Evolutionary conservation across 257 asterid genomes (phyloP), one percentile per base, ranked within the genome.

Genomic region (Solanum corneliomulleri): DNA sequence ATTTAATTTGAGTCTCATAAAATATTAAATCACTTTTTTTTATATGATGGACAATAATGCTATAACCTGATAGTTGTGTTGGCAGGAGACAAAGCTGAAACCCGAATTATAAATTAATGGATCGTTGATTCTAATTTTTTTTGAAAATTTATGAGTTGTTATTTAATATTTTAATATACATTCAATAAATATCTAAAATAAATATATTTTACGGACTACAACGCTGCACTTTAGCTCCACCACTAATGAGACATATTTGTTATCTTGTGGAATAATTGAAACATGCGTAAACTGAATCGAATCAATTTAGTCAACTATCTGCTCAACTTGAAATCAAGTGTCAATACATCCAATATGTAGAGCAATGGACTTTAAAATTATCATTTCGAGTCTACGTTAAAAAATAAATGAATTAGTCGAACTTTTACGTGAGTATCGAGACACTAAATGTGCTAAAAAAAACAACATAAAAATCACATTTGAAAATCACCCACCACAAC

Each of bases 391-490:
- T 0, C 9, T 58, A 45, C 0, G 6, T 45, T 45, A 2, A 7
- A 39, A 41, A 41, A 41, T 41, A 0, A 47, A 12, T 45, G 0
- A 52, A 52, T 52, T 52, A 18, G 0, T 52, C n/a, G 0, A 52
- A 1, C 4, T 52, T 4, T 0, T 0, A 2, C 7, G 2, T 4
- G 4, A 52, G 0, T 16, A 52, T 6, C 0, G 0, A 27, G 0
- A 16, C 4, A 16, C 23, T 0, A 2, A 52, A 2, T 15, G 2
- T 3, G 21, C 8, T 20, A 2, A 20, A 3, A 41, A 75, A 23
- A 8, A 23, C n/a, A 2, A 13, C 23, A 75, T 11, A 39, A 41
- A 74, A 75, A 12, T 9, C 20, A 3, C 62, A 52, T 74, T 47
- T 86, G 87, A 47, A 85, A 52, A 52, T 74, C 7, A 72, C 62